Evolutionary conservation across 2,329 filamentous ascomycete genomes (phyloP).

Genomic region (Colletotrichum sp.): DNA sequence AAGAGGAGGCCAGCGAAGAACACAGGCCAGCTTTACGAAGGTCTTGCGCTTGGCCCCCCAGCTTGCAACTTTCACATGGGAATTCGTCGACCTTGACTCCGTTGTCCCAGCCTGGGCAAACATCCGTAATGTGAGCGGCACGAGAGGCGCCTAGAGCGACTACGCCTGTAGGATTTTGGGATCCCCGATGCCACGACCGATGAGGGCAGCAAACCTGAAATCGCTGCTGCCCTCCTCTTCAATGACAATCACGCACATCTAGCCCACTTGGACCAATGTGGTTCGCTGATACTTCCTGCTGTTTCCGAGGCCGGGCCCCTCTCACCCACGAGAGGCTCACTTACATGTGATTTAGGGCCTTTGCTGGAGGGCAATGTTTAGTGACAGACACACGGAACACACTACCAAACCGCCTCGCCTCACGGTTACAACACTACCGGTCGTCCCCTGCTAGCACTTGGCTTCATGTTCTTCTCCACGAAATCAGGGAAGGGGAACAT

Average conservation of each 20-base stretch:
- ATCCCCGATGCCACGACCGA: background rate
- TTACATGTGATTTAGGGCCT: slow-evolving; percentile 13
- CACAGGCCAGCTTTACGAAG: background rate
- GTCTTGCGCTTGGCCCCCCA: background rate
- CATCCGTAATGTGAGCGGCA: background rate
- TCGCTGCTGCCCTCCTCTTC: background rate
- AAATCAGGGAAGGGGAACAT: background rate
- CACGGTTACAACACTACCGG: background rate
- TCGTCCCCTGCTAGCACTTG: background rate
- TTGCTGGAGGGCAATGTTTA: background rate
- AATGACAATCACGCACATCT: background rate
- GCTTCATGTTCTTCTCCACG: background rate
- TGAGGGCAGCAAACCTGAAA: background rate
- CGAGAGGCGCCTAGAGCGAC: background rate
- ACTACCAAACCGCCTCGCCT: background rate
- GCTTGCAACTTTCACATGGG: slow-evolving; percentile 10
- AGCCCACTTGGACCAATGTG: background rate
- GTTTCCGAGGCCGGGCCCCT: background rate
- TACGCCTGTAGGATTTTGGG: background rate
- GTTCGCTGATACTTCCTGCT: background rate
- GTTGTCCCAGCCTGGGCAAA: background rate
- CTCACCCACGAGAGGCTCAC: background rate
- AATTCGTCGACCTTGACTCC: background rate
- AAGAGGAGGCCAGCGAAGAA: background rate
- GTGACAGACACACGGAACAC: background rate